Evolutionary conservation across 805 yeast species (phyloP).

Genomic region (Myxozyma melibiosi): DNA sequence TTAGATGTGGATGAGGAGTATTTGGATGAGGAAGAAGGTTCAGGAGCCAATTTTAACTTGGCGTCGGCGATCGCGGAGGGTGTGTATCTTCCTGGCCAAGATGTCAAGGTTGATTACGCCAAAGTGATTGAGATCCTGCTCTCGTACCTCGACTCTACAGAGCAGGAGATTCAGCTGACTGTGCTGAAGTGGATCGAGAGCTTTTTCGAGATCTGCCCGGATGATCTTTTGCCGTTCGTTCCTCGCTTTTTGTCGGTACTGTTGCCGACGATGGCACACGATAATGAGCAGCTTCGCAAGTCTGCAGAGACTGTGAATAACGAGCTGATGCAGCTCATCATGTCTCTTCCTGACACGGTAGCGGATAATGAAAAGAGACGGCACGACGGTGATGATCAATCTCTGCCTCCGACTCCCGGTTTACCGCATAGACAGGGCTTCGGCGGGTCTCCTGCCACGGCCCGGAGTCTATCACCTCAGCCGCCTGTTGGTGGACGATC

Average conservation of each 20-base stretch:
- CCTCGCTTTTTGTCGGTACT: slow-evolving; percentile 74
- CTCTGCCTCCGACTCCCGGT: slow-evolving; percentile 14
- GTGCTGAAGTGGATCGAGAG: slow-evolving; percentile 82
- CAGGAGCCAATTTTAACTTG: slow-evolving; percentile 1
- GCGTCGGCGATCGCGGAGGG: slow-evolving; percentile 49
- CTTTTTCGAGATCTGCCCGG: slow-evolving; percentile 71
- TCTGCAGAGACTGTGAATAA: slow-evolving; percentile 60
- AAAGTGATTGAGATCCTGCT: slow-evolving; percentile 78
- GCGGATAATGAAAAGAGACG: slow-evolving; percentile 3
- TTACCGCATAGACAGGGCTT: slow-evolving; percentile 15
- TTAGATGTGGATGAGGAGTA: background rate
- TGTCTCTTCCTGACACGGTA: slow-evolving; percentile 44
- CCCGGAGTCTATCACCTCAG: slow-evolving; percentile 24
- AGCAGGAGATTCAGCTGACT: slow-evolving; percentile 73
- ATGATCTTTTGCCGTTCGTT: slow-evolving; percentile 69
- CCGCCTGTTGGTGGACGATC: slow-evolving; percentile 15
- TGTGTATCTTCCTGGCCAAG: slow-evolving; percentile 73
- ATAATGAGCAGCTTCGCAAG: slow-evolving; percentile 52
- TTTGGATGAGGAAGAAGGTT: slow-evolving; percentile 8
- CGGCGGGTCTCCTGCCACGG: slow-evolving; percentile 14
- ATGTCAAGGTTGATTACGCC: slow-evolving; percentile 76
- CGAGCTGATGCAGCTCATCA: slow-evolving; percentile 56
- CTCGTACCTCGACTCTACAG: slow-evolving; percentile 74
- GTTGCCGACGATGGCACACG: slow-evolving; percentile 62
- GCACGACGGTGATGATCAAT: slow-evolving; percentile 2